Evolutionary conservation across 495 filamentous ascomycete species (phyloP).

Genomic region (Aspergillus haitiensis): DNA sequence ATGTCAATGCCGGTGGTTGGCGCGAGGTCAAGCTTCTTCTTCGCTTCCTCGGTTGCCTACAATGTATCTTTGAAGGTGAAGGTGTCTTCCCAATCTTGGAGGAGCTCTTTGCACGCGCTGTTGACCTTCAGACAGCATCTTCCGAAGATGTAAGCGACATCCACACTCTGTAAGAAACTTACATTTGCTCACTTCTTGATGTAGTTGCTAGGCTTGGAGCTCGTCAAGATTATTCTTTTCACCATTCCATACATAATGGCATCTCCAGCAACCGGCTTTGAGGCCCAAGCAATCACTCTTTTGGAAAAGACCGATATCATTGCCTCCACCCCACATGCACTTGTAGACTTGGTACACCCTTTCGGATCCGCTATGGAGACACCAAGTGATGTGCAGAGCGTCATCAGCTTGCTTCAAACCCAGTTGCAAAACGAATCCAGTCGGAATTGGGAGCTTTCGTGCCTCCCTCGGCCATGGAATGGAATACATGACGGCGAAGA

Average conservation of each 20-base stretch:
- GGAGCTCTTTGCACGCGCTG: conserved; percentile 79
- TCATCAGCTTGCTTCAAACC: conserved; percentile 81
- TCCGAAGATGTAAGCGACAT: conserved; percentile 74
- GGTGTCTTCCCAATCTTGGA: conserved; percentile 84
- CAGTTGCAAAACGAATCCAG: conserved; percentile 74
- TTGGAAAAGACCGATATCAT: conserved; percentile 93
- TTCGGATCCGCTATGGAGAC: conserved; percentile 62
- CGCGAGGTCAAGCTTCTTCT: conserved; percentile 86
- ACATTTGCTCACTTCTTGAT: conserved; percentile 24
- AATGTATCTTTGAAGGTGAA: conserved; percentile 74
- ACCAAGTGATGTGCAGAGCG: conserved; percentile 57
- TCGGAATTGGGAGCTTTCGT: conserved; percentile 71
- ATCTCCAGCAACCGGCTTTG: conserved; percentile 62
- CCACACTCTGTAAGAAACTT: neutral
- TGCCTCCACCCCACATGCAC: conserved; percentile 74
- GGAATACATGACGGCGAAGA: conserved; percentile 44
- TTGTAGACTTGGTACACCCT: conserved; percentile 81
- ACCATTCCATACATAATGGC: conserved; percentile 90
- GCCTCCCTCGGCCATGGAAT: conserved; percentile 83
- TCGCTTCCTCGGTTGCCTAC: conserved; percentile 81
- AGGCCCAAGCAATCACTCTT: conserved; percentile 69
- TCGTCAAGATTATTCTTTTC: conserved; percentile 92
- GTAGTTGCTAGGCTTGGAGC: conserved; percentile 69
- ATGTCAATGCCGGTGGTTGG: conserved; percentile 73
- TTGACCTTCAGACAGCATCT: conserved; percentile 85